phyloP scores from a whole-genome alignment of 2,329 filamentous ascomycete species.

The Cytospora piceicola region DNA sequence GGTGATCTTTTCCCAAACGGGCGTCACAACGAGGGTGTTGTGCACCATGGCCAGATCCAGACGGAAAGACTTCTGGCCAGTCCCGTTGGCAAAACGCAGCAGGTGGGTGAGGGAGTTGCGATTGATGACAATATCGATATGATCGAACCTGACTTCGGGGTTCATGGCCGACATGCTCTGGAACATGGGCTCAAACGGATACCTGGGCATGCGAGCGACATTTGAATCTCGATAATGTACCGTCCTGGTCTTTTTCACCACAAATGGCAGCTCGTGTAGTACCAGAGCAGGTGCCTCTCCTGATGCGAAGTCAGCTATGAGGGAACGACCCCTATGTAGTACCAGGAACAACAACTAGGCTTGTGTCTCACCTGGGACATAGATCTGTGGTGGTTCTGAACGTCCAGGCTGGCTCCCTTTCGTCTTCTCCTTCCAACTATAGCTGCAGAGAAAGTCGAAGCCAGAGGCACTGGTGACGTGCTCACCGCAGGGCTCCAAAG shows the following conservation, averaged over 20 bases:
- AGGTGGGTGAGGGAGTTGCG: slow-evolving; percentile 36
- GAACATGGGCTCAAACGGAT: slow-evolving; percentile 39
- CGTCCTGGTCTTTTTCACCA: background rate
- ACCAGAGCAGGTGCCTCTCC: slow-evolving; percentile 19
- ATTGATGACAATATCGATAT: slow-evolving; percentile 39
- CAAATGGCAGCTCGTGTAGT: slow-evolving; percentile 10
- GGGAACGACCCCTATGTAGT: background rate
- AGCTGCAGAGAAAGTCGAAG: slow-evolving; percentile 27
- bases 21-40: slow-evolving; percentile 25
- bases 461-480: slow-evolving; percentile 18
- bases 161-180: slow-evolving; percentile 36
- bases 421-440: slow-evolving; percentile 23
- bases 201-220: slow-evolving; percentile 26
- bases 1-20: slow-evolving; percentile 10
- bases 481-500: slow-evolving; percentile 12
- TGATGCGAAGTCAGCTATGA: background rate
- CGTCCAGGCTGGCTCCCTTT: background rate
- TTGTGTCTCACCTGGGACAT: slow-evolving; percentile 21
- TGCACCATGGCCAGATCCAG: slow-evolving; percentile 23
- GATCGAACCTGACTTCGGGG: slow-evolving; percentile 34
- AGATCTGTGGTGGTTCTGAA: slow-evolving; percentile 13
- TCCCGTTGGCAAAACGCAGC: slow-evolving; percentile 32
- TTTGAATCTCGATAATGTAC: slow-evolving; percentile 20
- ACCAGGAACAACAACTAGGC: background rate
- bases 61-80: slow-evolving; percentile 2